A percentile compares a stretch with the other conserved stretches of the same genome.
Evolutionary conservation across 306 rosid species (phyloP).

Genomic region (Lathyrus oleraceus): DNA sequence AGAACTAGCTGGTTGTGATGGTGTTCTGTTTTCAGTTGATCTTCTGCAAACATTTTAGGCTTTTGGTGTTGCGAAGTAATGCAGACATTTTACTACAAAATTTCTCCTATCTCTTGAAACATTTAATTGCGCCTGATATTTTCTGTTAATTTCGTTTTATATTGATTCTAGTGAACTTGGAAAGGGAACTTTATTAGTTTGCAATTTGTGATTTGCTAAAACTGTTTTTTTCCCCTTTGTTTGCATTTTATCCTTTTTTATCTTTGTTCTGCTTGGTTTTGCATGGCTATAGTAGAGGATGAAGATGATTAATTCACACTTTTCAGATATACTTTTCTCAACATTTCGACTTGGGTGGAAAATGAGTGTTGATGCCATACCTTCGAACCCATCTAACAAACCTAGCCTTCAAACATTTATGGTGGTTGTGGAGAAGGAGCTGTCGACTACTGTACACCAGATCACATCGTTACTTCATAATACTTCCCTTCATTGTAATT

Average conservation of each 20-base stretch:
- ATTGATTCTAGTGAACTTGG: conserved; percentile 21
- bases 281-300: conserved; percentile 22
- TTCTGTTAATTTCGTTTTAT: conserved; percentile 4
- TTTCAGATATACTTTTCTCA: conserved; percentile 75
- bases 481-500: conserved; percentile 54
- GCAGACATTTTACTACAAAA: conserved; percentile 3
- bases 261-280: conserved; percentile 20
- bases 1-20: background rate
- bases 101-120: conserved; percentile 1
- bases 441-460: conserved; percentile 56
- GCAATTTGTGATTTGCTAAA: conserved; percentile 22
- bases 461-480: conserved; percentile 54
- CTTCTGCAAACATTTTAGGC: background rate
- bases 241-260: conserved; percentile 4
- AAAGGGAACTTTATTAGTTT: background rate
- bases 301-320: conserved; percentile 3
- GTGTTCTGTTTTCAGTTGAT: conserved; percentile 6
- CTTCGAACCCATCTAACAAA: conserved; percentile 58
- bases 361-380: conserved; percentile 72
- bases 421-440: conserved; percentile 80
- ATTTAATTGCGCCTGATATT: background rate
- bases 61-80: background rate
- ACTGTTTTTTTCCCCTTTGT: background rate
- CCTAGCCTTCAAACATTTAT: conserved; percentile 78
- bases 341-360: conserved; percentile 92